Base-by-base conservation (phyloP, 371 early-diverging fungal genomes). In the Coemansia sp. region DNA sequence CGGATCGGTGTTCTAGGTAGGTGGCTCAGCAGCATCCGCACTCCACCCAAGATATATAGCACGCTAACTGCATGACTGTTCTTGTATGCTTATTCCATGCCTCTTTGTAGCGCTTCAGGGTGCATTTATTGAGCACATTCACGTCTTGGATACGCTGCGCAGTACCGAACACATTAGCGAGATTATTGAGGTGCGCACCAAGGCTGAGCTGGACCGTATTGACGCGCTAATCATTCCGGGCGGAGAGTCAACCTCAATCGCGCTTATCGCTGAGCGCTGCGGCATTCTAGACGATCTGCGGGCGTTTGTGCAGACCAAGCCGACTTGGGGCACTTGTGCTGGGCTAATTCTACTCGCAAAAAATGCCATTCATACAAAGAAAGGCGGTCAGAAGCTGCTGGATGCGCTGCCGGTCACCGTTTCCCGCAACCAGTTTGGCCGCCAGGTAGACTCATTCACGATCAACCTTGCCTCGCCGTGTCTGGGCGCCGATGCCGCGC, bases 311-410 rank as follows among this genome's bases (percentile, higher is more conserved):
- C 85, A 81, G 58, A 82, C 71, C 61, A 92, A 86, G 81, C 95
- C 87, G 59, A 88, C 92, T 18, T 97, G 95, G 95, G 98, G 98
- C 18, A 96, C 97, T 52, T 97, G 98, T 76, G 98, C 98, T 21
- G 98, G 98, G 39, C 84, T 97, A 89, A 96, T 97, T 63, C 84
- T 97, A 76, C 84, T 97, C 53, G 84, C 94, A 4, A 82, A 91
- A 61, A 84, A 84, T 63, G 93, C 90, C 7, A 84, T 82, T 13
- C 82, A 85, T 21, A 85, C 89, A 10, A 92, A 94, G 78, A 83
- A 88, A 59, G 92, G 92, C 22, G 95, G 95, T 5, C 95, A 95
- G 71, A 82, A 85, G 76, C 72, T 92, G 52, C 80, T 97, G 39
- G 92, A 92, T 37, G 95, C 90, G 0, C 83, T 96, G 59, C 84